A percentile compares a stretch with the other conserved stretches of the same genome.
These are phyloP conservation scores for Parsonsia alboflavescens DNA, from an alignment of 257 asterid genomes.

Conservation along the genomic window DNA sequence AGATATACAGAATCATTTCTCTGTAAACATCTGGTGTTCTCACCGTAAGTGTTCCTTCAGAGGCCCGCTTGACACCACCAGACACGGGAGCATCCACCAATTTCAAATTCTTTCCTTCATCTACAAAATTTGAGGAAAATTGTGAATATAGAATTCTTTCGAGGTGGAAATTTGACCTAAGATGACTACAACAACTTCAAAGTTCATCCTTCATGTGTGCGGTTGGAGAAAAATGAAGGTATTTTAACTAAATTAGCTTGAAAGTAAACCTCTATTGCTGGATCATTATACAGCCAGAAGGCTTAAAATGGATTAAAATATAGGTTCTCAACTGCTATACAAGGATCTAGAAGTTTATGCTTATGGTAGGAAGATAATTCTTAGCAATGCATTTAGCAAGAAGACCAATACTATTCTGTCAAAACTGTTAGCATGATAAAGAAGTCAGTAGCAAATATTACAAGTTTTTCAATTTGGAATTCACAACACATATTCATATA, in stretches of 20 bases:
- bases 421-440: neutral
- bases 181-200: neutral
- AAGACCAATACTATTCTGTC: neutral
- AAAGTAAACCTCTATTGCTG: neutral
- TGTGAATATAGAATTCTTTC: neutral
- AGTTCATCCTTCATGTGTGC: neutral
- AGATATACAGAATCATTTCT: conserved; percentile 1
- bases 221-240: neutral
- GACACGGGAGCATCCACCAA: conserved; percentile 99
- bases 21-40: conserved; percentile 24
- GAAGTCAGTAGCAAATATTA: neutral
- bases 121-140: conserved; percentile 29
- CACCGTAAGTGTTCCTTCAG: conserved; percentile 92
- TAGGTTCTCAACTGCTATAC: neutral
- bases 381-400: neutral
- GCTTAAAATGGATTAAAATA: conserved; percentile 3
- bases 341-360: neutral
- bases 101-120: conserved; percentile 66
- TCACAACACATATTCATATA: neutral
- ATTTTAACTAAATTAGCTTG: neutral
- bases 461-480: neutral
- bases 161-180: neutral
- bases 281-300: neutral
- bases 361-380: neutral
- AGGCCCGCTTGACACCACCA: conserved; percentile 94